Percentiles rank a stretch among this genome's conserved stretches.
phyloP scores from a whole-genome alignment of 371 early-diverging fungal species.

The Mortierella polycephala region DNA sequence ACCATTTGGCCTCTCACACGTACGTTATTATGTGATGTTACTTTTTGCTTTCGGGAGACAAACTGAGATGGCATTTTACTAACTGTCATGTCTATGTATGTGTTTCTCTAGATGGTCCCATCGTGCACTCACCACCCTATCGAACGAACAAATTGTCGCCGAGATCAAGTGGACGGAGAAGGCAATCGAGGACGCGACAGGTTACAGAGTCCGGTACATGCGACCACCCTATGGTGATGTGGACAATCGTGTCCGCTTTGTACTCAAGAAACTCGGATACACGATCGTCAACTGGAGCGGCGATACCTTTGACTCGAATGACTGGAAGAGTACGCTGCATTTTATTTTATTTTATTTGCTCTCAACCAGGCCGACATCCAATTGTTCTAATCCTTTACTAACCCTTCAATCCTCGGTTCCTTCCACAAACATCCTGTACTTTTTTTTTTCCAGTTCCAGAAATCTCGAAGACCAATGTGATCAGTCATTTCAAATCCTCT shows the following conservation, averaged over 20 bases:
- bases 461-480: too few relatives aligned
- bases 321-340: conserved; percentile 50
- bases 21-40: conserved; percentile 20
- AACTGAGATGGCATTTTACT: too few relatives aligned
- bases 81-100: not conserved
- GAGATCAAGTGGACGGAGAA: conserved; percentile 76
- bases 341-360: not conserved
- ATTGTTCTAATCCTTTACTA: not conserved
- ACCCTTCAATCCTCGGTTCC: not conserved
- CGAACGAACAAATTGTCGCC: conserved; percentile 75
- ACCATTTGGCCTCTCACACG: conserved; percentile 48
- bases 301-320: conserved; percentile 48
- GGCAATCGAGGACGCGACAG: conserved; percentile 65
- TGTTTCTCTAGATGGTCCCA: conserved; percentile 71
- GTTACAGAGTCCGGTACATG: conserved; percentile 51
- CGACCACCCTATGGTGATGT: conserved; percentile 66
- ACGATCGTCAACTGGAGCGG: conserved; percentile 55
- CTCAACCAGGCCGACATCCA: not conserved
- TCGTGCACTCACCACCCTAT: conserved; percentile 71
- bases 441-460: not conserved
- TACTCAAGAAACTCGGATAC: conserved; percentile 65
- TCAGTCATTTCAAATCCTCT: not conserved
- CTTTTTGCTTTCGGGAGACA: not conserved
- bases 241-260: conserved; percentile 71
- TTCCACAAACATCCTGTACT: not conserved